Percentiles rank a stretch among this genome's conserved stretches.
phyloP scores from a whole-genome alignment of 2,329 filamentous ascomycete species.

The Clarireedia homoeocarpa region DNA sequence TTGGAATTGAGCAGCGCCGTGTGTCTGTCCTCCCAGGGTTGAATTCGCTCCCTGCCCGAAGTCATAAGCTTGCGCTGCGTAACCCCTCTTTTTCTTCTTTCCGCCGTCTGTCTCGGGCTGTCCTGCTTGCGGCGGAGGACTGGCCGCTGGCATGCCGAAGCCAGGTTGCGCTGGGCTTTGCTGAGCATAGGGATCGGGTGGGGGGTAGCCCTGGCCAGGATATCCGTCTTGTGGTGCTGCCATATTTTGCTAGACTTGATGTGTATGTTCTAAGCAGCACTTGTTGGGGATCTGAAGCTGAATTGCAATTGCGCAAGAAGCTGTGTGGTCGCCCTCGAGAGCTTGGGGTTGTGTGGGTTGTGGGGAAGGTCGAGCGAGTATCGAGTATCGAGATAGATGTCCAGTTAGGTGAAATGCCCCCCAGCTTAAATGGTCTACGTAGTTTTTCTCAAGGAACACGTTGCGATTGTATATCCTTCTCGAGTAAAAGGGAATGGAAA shows the following conservation, averaged over 20 bases:
- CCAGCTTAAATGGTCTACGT: slow-evolving; percentile 13
- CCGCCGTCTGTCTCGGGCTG: slow-evolving; percentile 37
- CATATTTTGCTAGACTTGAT: slow-evolving; percentile 39
- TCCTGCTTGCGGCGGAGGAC: slow-evolving; percentile 25
- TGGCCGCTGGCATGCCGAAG: slow-evolving; percentile 16
- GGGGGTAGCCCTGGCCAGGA: slow-evolving; percentile 36
- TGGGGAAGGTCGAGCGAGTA: slow-evolving; percentile 8
- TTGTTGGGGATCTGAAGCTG: not conserved
- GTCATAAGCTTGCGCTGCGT: slow-evolving; percentile 91
- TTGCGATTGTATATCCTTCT: slow-evolving; percentile 17
- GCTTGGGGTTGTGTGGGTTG: slow-evolving; percentile 10
- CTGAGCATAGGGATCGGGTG: slow-evolving; percentile 38
- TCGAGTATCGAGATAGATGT: not conserved
- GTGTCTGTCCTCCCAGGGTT: slow-evolving; percentile 56
- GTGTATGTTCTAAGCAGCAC: not conserved
- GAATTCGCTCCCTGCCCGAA: slow-evolving; percentile 85
- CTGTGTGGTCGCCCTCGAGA: slow-evolving; percentile 10
- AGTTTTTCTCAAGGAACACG: slow-evolving; percentile 22
- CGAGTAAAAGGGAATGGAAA: slow-evolving; percentile 3
- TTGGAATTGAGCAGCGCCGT: slow-evolving; percentile 41
- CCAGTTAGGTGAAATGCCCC: slow-evolving; percentile 1
- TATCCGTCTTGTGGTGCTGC: slow-evolving; percentile 44
- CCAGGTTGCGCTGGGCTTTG: slow-evolving; percentile 33
- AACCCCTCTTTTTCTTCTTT: slow-evolving; percentile 88
- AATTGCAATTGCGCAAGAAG: slow-evolving; percentile 6